Percentiles rank a stretch among this genome's conserved stretches.
Conservation (phyloP, 495 filamentous ascomycete species). For the Xylaria bambusicola region DNA sequence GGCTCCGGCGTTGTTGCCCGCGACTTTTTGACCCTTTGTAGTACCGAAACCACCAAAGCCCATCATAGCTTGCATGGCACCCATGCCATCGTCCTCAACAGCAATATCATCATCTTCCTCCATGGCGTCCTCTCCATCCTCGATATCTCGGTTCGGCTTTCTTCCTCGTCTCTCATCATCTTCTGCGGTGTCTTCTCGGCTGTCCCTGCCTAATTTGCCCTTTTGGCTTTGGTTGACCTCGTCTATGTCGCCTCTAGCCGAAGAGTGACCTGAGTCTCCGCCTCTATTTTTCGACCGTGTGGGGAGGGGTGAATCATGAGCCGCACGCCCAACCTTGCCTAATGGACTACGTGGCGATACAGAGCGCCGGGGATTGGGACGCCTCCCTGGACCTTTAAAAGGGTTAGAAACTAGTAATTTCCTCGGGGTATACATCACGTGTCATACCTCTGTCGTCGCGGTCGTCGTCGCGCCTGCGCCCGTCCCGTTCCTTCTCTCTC, state of each 20-base stretch:
- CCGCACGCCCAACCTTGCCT: constrained; percentile 21
- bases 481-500: constrained; percentile 34
- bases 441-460: constrained; percentile 39
- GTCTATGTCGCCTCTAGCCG: constrained; percentile 41
- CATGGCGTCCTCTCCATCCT: constrained; percentile 41
- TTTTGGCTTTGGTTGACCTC: constrained; percentile 45
- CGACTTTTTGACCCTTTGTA: constrained; percentile 88
- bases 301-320: constrained; percentile 27
- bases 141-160: constrained; percentile 24
- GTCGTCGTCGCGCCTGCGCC: constrained; percentile 46
- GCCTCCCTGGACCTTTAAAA: constrained; percentile 16
- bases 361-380: constrained; percentile 22
- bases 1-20: constrained; percentile 82
- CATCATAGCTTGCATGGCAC: constrained; percentile 79
- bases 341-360: constrained; percentile 20
- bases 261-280: constrained; percentile 24
- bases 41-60: constrained; percentile 83
- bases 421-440: neutral
- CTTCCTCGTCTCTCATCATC: constrained; percentile 25
- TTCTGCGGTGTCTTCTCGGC: constrained; percentile 6
- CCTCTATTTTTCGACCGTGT: constrained; percentile 28
- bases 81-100: constrained; percentile 65
- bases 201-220: constrained; percentile 35
- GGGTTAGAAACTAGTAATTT: constrained; percentile 19
- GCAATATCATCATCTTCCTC: constrained; percentile 54